Evolutionary conservation across 2,329 filamentous ascomycete species (phyloP).

Genomic region (Fusarium sublunatum): DNA sequence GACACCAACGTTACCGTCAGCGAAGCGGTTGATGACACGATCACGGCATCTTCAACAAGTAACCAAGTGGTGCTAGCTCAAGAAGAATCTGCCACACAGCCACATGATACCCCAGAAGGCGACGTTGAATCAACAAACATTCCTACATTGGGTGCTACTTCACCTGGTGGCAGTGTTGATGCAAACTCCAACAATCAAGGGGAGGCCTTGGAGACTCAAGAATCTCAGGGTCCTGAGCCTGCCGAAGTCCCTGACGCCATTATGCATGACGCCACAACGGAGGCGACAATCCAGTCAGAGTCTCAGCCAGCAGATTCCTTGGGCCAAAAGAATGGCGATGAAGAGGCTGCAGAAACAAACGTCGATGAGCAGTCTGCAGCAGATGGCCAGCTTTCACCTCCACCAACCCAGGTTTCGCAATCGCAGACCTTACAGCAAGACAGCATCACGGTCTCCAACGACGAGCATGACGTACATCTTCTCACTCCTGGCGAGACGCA

Average conservation of each 20-base stretch:
- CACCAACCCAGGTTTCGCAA: constrained; percentile 35
- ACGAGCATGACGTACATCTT: constrained; percentile 28
- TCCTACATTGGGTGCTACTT: constrained; percentile 9
- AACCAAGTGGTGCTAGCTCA: constrained; percentile 10
- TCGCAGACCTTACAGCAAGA: constrained; percentile 27
- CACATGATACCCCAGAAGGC: constrained; percentile 21
- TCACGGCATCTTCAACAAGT: constrained; percentile 7
- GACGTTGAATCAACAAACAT: constrained; percentile 9
- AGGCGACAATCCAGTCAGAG: constrained; percentile 5
- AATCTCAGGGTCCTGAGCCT: constrained; percentile 11
- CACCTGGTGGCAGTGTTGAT: constrained; percentile 4
- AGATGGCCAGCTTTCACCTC: constrained; percentile 39
- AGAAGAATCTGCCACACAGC: constrained; percentile 13
- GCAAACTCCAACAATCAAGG: constrained; percentile 3
- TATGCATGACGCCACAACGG: constrained; percentile 28
- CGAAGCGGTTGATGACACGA: constrained; percentile 17
- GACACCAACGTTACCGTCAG: constrained; percentile 25
- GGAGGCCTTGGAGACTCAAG: constrained; percentile 6
- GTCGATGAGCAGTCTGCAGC: constrained; percentile 17
- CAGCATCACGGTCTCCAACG: constrained; percentile 17
- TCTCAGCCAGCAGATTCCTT: constrained; percentile 5
- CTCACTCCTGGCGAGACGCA: constrained; percentile 43
- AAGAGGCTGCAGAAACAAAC: constrained; percentile 11
- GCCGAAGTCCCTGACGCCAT: constrained; percentile 29
- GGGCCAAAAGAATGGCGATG: constrained; percentile 8